Base-by-base conservation (phyloP, 2,329 filamentous ascomycete species). In the Colletotrichum nymphaeae region DNA sequence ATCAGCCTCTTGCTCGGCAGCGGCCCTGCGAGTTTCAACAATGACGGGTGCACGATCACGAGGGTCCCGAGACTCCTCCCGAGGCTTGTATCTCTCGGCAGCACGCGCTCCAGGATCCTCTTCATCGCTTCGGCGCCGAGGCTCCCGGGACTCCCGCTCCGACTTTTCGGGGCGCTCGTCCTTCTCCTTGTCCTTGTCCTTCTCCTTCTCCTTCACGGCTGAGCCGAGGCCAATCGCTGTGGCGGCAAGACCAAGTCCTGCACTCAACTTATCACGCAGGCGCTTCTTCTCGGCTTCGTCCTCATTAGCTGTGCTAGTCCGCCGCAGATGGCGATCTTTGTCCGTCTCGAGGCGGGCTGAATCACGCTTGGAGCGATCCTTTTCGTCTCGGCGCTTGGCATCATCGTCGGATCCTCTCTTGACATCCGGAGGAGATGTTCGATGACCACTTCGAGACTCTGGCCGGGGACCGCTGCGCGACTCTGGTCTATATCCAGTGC, bases 191-290 rank as follows among this genome's bases (percentile, higher is more conserved):
- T 83, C 83, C 71, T 82, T 49, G 5, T 42, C 37, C 19, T 49
- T 83, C 5, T 84, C 80, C 19, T 83, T 81, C n/a, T 85, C 83
- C 60, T 83, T 85, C 22, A 80, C 69, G 8, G 79, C 77, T 4
- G 83, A 79, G 1, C 78, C 78, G 12, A 88, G 81, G 42, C 86
- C 87, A 22, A 89, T 82, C 4, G 87, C 84, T 4, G 86, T 85
- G 6, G 87, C 87, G 35, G 85, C 86, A 22, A 86, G 83, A 37
- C 87, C 84, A 4, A 89, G 79, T 1, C 87, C 88, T 7, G 84
- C 80, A 9, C 83, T 81, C 28, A 88, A 80, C 74, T 87, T 89
- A 59, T 89, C 87, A 49, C 86, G 84, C 42, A 86, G 78, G 63
- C 84, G 84, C 58, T 83, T 82, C 26, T 81, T 84, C 55, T 83